These are phyloP conservation scores for Trametes versicolor DNA, from an alignment of 1,284 basidiomycete species.

Conservation along the genomic window DNA sequence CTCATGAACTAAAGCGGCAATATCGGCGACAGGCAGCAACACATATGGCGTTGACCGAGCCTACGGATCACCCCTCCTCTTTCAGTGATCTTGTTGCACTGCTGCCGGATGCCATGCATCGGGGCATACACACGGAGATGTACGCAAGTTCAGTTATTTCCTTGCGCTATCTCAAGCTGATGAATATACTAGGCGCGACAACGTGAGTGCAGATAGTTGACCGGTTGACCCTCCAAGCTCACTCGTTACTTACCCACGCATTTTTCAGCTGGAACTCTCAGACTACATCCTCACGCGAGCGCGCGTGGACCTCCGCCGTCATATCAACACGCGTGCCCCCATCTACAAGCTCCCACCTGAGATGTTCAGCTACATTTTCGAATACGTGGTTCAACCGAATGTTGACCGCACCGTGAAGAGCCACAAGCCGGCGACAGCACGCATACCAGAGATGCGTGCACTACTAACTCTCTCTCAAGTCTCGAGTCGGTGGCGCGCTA, in stretches of 20 bases:
- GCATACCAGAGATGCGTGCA: not conserved
- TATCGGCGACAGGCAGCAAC: not conserved
- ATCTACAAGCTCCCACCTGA: not conserved
- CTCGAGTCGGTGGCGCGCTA: conserved; percentile 55
- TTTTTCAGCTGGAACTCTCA: not conserved
- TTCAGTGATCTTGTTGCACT: not conserved
- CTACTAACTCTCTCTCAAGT: conserved; percentile 45
- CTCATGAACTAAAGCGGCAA: too few species aligned
- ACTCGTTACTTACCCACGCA: not conserved
- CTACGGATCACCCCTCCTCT: not conserved
- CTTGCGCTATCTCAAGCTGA: not conserved
- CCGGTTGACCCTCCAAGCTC: not conserved
- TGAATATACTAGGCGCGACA: not conserved
- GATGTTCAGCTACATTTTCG: not conserved
- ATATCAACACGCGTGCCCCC: not conserved
- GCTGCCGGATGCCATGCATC: not conserved
- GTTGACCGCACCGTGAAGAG: not conserved
- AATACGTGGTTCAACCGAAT: not conserved
- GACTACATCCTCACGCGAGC: not conserved
- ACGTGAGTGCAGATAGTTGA: not conserved
- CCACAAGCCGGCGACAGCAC: not conserved
- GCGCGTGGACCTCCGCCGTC: not conserved
- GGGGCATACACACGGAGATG: not conserved
- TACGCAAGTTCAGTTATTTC: not conserved
- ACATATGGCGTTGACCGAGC: not conserved